Percentiles rank a stretch among this genome's conserved stretches.
phyloP scores from a whole-genome alignment of 257 asterid genomes.

The Nicotiana undulata region DNA sequence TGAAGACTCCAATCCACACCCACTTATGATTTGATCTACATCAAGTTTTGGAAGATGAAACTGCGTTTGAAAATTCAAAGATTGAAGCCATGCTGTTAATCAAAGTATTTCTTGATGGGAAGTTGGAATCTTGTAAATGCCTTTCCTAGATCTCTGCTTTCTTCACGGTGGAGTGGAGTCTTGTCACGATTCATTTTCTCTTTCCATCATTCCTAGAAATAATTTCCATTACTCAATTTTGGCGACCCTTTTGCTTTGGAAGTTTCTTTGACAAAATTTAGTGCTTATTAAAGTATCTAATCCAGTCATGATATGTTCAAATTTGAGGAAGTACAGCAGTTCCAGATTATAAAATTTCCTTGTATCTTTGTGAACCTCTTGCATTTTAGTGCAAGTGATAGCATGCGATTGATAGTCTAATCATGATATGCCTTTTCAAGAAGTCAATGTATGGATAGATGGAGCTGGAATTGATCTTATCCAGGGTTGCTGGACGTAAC shows the following conservation, averaged over 20 bases:
- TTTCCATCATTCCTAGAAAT: not conserved
- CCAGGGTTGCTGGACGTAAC: not conserved
- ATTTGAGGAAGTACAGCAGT: not conserved
- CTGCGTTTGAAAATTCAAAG: not conserved
- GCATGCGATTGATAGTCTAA: not conserved
- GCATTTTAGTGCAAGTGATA: not conserved
- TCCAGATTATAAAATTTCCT: not conserved
- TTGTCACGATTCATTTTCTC: not conserved
- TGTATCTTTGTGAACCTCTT: not conserved
- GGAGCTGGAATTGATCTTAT: not conserved
- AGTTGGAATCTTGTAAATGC: not conserved
- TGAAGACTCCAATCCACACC: not conserved
- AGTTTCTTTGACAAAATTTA: not conserved
- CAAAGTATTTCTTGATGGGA: not conserved
- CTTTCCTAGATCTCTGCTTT: not conserved
- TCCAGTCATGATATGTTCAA: not conserved
- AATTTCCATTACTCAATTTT: not conserved
- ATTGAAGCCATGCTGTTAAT: not conserved
- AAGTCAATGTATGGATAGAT: not conserved
- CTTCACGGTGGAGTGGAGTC: not conserved
- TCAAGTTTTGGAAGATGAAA: not conserved
- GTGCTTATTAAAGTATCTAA: not conserved
- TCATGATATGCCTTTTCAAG: not conserved
- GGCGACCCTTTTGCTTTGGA: not conserved
- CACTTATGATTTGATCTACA: not conserved